Percentiles rank a stretch among this genome's conserved stretches.
Evolutionary conservation across 805 yeast genomes (phyloP).

Genomic region (Lipomyces yamanashiensis): DNA sequence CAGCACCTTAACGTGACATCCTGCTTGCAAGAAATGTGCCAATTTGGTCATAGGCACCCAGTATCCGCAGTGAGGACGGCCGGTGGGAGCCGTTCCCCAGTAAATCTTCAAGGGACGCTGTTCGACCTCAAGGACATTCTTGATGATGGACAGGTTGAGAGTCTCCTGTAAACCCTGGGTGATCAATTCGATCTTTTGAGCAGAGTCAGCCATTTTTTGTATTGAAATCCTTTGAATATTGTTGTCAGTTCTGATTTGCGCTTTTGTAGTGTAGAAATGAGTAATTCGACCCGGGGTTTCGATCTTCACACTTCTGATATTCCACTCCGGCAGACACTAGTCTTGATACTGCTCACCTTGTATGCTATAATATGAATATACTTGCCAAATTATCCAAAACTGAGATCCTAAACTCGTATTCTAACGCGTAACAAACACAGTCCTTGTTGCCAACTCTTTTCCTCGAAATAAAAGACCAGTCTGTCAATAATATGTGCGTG

Average conservation of each 20-base stretch:
- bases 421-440: neutral
- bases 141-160: constrained; percentile 83
- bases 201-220: constrained; percentile 1
- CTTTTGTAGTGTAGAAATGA: too few species aligned
- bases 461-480: neutral
- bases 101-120: constrained; percentile 83
- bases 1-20: constrained; percentile 89
- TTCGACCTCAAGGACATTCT: constrained; percentile 77
- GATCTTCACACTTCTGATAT: too few species aligned
- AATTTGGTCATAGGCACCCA: constrained; percentile 97
- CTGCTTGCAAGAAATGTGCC: constrained; percentile 94
- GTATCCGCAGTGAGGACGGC: constrained; percentile 98
- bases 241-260: too few species aligned
- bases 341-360: too few species aligned
- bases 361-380: too few species aligned
- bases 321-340: too few species aligned
- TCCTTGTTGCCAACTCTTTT: too few species aligned
- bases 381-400: too few species aligned
- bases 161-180: constrained; percentile 90
- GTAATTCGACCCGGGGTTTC: too few species aligned
- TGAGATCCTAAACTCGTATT: too few species aligned
- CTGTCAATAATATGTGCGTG: neutral
- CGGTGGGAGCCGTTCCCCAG: constrained; percentile 99
- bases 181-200: constrained; percentile 51
- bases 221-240: too few species aligned